phyloP scores from a whole-genome alignment of 495 filamentous ascomycete species.

The Trichoderma erinaceum region DNA sequence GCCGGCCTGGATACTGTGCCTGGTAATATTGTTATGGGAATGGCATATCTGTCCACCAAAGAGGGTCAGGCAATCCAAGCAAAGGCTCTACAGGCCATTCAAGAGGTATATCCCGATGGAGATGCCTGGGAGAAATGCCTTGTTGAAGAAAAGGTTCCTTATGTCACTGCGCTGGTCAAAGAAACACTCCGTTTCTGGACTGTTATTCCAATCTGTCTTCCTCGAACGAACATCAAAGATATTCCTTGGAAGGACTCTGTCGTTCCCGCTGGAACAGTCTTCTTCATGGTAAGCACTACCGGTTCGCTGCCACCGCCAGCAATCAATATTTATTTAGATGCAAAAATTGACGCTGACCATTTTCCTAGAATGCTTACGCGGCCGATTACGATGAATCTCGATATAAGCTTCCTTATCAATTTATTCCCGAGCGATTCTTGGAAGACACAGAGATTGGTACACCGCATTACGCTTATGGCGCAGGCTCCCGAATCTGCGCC shows the following conservation, averaged over 20 bases:
- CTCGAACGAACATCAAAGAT: constrained; percentile 57
- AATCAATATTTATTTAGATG: constrained; percentile 14
- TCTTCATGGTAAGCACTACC: constrained; percentile 52
- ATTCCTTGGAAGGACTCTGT: constrained; percentile 53
- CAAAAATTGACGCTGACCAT: background rate
- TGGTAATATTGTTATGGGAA: constrained; percentile 63
- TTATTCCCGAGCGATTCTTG: constrained; percentile 63
- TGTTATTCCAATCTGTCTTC: constrained; percentile 68
- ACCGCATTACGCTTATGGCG: constrained; percentile 65
- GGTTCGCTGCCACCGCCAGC: constrained; percentile 5
- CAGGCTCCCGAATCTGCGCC: constrained; percentile 66
- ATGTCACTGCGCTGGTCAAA: constrained; percentile 63
- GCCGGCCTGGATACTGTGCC: constrained; percentile 66
- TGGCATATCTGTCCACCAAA: constrained; percentile 60
- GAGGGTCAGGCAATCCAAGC: constrained; percentile 59
- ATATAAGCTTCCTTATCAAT: constrained; percentile 53
- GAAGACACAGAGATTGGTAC: constrained; percentile 52
- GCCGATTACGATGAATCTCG: constrained; percentile 62
- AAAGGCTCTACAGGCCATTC: constrained; percentile 57
- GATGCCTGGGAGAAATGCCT: constrained; percentile 62
- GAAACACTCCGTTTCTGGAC: constrained; percentile 67
- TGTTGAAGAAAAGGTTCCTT: constrained; percentile 63
- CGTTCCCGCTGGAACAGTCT: constrained; percentile 59
- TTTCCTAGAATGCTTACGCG: constrained; percentile 55
- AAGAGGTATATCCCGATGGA: constrained; percentile 55